Evolutionary conservation across 768 basidiomycete genomes (phyloP).

Genomic region (Podaxis sp.): DNA sequence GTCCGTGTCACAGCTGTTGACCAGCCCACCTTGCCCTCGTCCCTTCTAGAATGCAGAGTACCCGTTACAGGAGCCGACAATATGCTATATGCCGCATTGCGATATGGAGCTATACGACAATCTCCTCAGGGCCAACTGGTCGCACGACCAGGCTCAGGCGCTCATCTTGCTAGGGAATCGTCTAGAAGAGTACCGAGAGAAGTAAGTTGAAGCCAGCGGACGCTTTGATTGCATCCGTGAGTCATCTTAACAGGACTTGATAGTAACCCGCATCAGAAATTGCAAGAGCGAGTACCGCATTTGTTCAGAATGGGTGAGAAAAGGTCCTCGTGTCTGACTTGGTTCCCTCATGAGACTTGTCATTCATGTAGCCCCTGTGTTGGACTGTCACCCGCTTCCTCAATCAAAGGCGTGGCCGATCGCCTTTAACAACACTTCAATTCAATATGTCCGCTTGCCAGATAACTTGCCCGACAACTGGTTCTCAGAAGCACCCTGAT

Average conservation of each 20-base stretch:
- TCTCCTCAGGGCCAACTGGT: constrained; percentile 64
- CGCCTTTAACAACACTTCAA: constrained; percentile 67
- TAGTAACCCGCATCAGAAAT: constrained; percentile 54
- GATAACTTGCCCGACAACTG: not conserved
- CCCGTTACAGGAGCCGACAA: constrained; percentile 44
- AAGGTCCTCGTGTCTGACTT: constrained; percentile 13
- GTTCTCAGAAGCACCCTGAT: constrained; percentile 7
- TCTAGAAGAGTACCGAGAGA: constrained; percentile 65
- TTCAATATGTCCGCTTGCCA: constrained; percentile 41
- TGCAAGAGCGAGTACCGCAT: constrained; percentile 52
- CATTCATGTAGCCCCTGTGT: constrained; percentile 41
- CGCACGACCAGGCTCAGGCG: constrained; percentile 39
- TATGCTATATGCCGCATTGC: constrained; percentile 82
- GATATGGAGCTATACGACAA: constrained; percentile 70
- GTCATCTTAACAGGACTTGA: constrained; percentile 16
- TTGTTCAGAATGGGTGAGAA: constrained; percentile 54
- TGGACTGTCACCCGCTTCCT: constrained; percentile 51
- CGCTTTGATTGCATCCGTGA: constrained; percentile 17
- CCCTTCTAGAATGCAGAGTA: constrained; percentile 33
- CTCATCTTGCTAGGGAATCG: constrained; percentile 66
- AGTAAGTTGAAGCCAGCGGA: constrained; percentile 37
- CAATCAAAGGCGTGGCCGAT: constrained; percentile 48
- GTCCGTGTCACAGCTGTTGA: constrained; percentile 4
- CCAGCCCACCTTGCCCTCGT: not conserved
- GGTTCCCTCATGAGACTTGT: constrained; percentile 14